These are phyloP conservation scores for Mycena haematopus DNA, from an alignment of 768 basidiomycete species.

Conservation along the genomic window DNA sequence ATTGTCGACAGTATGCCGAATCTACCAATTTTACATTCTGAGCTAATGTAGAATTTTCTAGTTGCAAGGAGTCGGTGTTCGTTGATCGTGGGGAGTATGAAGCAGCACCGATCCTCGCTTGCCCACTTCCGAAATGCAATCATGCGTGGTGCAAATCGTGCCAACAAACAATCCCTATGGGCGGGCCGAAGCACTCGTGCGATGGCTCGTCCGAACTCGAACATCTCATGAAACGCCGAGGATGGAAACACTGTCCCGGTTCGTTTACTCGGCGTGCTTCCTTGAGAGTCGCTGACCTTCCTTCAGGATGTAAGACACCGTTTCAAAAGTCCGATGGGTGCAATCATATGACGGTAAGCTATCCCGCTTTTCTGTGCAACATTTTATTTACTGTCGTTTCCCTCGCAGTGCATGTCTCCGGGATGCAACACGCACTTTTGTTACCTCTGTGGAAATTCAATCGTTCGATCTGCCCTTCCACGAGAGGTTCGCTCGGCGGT, in stretches of 20 bases:
- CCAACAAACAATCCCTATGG: slow-evolving; percentile 48
- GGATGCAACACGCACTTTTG: slow-evolving; percentile 70
- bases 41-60: slow-evolving; percentile 30
- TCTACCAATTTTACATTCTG: not conserved
- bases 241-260: slow-evolving; percentile 74
- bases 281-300: not conserved
- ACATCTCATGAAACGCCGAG: slow-evolving; percentile 55
- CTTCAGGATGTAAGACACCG: slow-evolving; percentile 46
- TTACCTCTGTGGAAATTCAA: slow-evolving; percentile 55
- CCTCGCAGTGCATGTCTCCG: slow-evolving; percentile 55
- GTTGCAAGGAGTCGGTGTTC: slow-evolving; percentile 55
- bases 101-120: slow-evolving; percentile 47
- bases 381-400: not conserved
- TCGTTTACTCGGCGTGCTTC: not conserved
- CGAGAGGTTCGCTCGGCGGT: slow-evolving; percentile 39
- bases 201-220: slow-evolving; percentile 63
- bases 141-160: slow-evolving; percentile 70
- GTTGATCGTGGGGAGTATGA: slow-evolving; percentile 58
- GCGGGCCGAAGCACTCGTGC: slow-evolving; percentile 58
- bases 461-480: slow-evolving; percentile 45
- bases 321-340: slow-evolving; percentile 60
- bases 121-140: slow-evolving; percentile 54
- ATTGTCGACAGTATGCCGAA: slow-evolving; percentile 55
- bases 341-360: slow-evolving; percentile 63
- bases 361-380: not conserved